Percentiles rank a stretch among this genome's conserved stretches.
These are phyloP conservation scores for Capsella bursapastoris DNA, from an alignment of 345 rosid species.

Conservation along the genomic window DNA sequence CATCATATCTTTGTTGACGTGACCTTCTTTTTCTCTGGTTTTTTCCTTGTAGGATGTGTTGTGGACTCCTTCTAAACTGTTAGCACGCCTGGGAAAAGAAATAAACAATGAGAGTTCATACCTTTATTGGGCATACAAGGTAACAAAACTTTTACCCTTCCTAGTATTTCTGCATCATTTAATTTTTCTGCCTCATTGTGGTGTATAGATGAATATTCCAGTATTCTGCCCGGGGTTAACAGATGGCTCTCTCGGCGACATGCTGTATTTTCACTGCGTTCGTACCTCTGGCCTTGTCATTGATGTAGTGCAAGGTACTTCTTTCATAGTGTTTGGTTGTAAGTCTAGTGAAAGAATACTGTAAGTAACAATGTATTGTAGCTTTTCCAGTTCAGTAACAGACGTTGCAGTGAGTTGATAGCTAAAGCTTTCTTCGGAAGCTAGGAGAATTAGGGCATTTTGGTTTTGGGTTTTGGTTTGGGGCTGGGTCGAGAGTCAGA, in stretches of 20 bases:
- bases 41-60: conserved; percentile 53
- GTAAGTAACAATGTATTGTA: not conserved
- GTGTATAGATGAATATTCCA: conserved; percentile 77
- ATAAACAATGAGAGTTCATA: conserved; percentile 83
- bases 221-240: conserved; percentile 94
- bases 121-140: conserved; percentile 97
- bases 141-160: conserved; percentile 12
- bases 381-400: not conserved
- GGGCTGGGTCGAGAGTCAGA: not conserved
- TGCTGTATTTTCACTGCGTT: conserved; percentile 88
- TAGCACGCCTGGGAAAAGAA: conserved; percentile 86
- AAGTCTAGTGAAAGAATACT: not conserved
- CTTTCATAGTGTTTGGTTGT: not conserved
- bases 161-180: not conserved
- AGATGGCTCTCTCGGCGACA: conserved; percentile 97
- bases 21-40: conserved; percentile 8
- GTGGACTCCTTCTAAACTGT: conserved; percentile 92
- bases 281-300: conserved; percentile 63
- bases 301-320: conserved; percentile 74
- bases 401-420: not conserved
- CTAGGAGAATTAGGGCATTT: conserved; percentile 2
- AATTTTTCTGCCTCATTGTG: not conserved
- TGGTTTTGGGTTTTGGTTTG: conserved; percentile 2
- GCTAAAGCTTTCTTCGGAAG: not conserved
- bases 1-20: not conserved